A percentile compares a stretch with the other conserved stretches of the same genome.
phyloP scores from a whole-genome alignment of 2,329 filamentous ascomycete species.

The Nigrospora sphaerica region DNA sequence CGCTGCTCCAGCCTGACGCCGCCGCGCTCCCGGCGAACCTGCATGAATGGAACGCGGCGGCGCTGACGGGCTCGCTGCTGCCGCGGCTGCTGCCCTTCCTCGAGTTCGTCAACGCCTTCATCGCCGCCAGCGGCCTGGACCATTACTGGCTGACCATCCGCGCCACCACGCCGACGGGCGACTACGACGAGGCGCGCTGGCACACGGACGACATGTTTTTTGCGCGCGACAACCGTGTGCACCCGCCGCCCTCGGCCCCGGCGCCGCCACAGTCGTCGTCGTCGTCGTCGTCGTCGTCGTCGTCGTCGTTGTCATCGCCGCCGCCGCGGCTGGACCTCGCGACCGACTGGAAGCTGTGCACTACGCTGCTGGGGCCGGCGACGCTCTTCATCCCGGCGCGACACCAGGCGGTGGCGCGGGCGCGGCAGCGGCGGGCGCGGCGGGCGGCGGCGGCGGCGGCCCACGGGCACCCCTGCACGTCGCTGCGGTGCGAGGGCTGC shows the following conservation, averaged over 20 bases:
- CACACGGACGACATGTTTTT: constrained; percentile 44
- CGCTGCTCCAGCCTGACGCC: constrained; percentile 20
- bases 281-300: neutral
- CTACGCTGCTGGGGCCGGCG: constrained; percentile 36
- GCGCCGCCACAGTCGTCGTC: neutral
- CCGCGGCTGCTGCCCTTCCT: constrained; percentile 31
- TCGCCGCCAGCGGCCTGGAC: constrained; percentile 24
- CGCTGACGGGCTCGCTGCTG: constrained; percentile 26
- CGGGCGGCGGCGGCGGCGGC: constrained; percentile 11
- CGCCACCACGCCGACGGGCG: constrained; percentile 31
- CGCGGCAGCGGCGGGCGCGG: constrained; percentile 21
- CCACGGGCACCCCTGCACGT: constrained; percentile 29
- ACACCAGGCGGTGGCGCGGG: constrained; percentile 23
- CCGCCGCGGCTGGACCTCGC: constrained; percentile 10
- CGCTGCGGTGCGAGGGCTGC: constrained; percentile 35
- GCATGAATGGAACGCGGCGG: constrained; percentile 27
- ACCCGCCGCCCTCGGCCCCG: constrained; percentile 4
- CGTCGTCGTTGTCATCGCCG: neutral
- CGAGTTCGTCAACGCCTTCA: constrained; percentile 26
- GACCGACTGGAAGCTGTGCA: constrained; percentile 41
- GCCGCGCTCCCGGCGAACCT: constrained; percentile 25
- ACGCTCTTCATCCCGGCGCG: constrained; percentile 34
- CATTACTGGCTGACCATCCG: constrained; percentile 42
- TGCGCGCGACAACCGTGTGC: constrained; percentile 7
- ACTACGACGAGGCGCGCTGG: constrained; percentile 38